Evolutionary conservation across 83 land plant genomes (phyloP), one percentile per base, ranked within the genome.

Genomic region (Picea abies): DNA sequence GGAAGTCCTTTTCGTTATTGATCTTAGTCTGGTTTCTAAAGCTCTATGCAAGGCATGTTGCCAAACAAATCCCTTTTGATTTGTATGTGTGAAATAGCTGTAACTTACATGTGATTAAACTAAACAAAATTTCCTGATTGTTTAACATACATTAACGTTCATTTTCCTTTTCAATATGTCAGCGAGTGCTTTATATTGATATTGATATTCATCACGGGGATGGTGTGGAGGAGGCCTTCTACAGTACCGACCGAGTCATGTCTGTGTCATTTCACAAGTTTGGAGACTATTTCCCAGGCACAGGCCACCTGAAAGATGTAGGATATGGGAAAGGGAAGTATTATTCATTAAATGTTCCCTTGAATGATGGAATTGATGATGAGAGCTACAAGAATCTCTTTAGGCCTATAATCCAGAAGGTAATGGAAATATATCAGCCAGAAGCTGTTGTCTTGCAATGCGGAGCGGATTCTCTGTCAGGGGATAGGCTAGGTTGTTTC

Each of bases 211-310:
- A 95, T 72, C 97, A 95, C 81, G 97, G 97, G 4, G 97, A 95
- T 83, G 97, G 97, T 78, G 97, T 95, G n/a, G 97, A 95, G 84
- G 97, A 95, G 87, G 97, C 97, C 3, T 95, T 95, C 79, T 95
- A 91, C 80, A 90, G 92, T 0, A 95, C 97, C 49, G 97, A 95
- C 80, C 84, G 97, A 78, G 95, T 94, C 9, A 94, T 94, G 97
- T 93, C 97, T 1, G 95, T 94, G 75, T 94, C 97, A 12, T 94
- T 94, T 82, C 97, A 94, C 41, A 94, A 94, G 80, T 94, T 94
- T 88, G 99, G 99, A 12, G 99, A 96, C 82, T 96, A 96, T 81
- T 96, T 96, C 84, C 99, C 99, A 60, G 99, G 99, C 20, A 96
- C 99, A 9, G 99, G 99, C 22, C 93, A 96, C 75, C 85, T 94